These are phyloP conservation scores for Cucurbita maxima DNA, from an alignment of 306 rosid genomes.

Conservation along the genomic window DNA sequence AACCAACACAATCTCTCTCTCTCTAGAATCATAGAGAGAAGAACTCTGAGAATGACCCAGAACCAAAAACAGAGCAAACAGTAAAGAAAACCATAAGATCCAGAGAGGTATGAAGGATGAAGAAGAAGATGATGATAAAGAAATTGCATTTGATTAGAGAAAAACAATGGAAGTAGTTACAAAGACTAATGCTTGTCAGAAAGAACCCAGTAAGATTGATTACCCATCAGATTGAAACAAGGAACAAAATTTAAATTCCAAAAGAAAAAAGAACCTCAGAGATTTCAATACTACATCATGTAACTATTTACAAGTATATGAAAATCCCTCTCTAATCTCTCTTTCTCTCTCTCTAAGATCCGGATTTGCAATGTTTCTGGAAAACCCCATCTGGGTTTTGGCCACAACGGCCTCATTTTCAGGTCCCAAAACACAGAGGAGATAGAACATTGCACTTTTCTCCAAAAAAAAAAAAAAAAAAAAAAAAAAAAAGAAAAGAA, in stretches of 20 bases:
- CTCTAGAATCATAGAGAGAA: neutral
- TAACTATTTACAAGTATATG: constrained; percentile 1
- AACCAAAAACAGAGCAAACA: neutral
- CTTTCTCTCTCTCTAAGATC: neutral
- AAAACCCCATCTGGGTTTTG: constrained; percentile 7
- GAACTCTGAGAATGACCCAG: neutral
- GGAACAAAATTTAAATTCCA: neutral
- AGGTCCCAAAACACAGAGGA: neutral
- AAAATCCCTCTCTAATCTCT: neutral
- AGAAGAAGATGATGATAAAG: neutral
- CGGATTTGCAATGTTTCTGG: neutral
- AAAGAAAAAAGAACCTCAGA: neutral
- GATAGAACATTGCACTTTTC: neutral
- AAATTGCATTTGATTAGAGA: neutral
- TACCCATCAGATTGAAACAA: neutral
- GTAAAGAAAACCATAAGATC: neutral
- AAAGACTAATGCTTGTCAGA: neutral
- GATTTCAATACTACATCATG: neutral
- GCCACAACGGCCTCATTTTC: neutral
- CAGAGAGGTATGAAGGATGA: neutral
- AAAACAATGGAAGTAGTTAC: neutral
- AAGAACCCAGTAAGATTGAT: constrained; percentile 3
- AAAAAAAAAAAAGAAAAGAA: neutral
- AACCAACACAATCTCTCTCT: constrained; percentile 4
- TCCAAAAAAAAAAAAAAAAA: neutral